Percentiles rank a stretch among this genome's conserved stretches.
Conservation (phyloP, 1,284 basidiomycete genomes). For the Trichosporon inkin region DNA sequence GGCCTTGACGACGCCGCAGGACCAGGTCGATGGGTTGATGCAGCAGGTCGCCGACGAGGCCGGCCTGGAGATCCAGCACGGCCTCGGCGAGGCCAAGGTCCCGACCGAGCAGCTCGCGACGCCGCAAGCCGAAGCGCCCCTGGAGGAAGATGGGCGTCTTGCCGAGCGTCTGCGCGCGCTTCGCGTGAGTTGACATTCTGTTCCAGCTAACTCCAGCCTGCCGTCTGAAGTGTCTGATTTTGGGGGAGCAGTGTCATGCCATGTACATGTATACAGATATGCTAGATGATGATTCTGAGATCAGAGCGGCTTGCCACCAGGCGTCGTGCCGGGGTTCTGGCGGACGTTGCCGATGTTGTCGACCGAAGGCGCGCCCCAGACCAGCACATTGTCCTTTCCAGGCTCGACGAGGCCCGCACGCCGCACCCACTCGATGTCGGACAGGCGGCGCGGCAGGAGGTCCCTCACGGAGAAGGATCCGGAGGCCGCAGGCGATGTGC, state of each 20-base stretch:
- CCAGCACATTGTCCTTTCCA: constrained; percentile 35
- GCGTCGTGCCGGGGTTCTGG: constrained; percentile 17
- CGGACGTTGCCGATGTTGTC: constrained; percentile 33
- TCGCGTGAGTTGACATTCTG: constrained; percentile 32
- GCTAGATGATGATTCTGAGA: not conserved
- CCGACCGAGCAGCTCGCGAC: constrained; percentile 43
- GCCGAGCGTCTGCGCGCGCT: constrained; percentile 43
- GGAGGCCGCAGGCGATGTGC: constrained; percentile 16
- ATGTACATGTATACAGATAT: constrained; percentile 24
- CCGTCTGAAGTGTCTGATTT: constrained; percentile 19
- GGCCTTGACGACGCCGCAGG: constrained; percentile 89
- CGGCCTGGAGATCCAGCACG: constrained; percentile 90
- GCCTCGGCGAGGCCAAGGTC: constrained; percentile 66
- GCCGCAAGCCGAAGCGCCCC: constrained; percentile 41
- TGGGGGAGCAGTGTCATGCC: constrained; percentile 20
- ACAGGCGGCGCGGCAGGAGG: constrained; percentile 30
- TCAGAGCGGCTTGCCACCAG: constrained; percentile 7
- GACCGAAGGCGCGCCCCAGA: constrained; percentile 41
- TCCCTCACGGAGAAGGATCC: not conserved
- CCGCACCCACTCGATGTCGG: constrained; percentile 36
- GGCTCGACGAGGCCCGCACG: constrained; percentile 33
- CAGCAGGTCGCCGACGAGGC: constrained; percentile 95
- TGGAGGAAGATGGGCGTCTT: constrained; percentile 43
- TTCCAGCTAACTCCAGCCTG: constrained; percentile 5
- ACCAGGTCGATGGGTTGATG: constrained; percentile 90